phyloP scores from a whole-genome alignment of 1,284 basidiomycete genomes.

The Hymenochaete sp. region DNA sequence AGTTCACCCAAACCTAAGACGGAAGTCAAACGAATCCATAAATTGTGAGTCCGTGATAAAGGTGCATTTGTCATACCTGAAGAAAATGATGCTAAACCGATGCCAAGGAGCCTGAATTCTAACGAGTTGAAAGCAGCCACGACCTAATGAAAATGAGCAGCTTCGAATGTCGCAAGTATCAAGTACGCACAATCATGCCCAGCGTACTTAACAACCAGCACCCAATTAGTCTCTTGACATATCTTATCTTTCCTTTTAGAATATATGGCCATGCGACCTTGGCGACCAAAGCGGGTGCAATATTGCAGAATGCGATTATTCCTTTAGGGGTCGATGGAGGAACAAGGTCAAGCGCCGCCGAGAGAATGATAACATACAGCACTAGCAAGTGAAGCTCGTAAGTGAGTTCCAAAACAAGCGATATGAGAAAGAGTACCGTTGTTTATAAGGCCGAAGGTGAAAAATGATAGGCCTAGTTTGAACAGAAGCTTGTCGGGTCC shows the following conservation, averaged over 20 bases:
- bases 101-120: constrained; percentile 72
- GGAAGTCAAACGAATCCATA: too few relatives aligned
- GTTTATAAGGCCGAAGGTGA: constrained; percentile 53
- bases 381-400: constrained; percentile 36
- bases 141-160: constrained; percentile 39
- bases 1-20: constrained; percentile 78
- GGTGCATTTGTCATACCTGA: constrained; percentile 44
- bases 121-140: constrained; percentile 73
- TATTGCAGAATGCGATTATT: constrained; percentile 90
- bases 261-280: constrained; percentile 94
- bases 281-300: constrained; percentile 70
- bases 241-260: constrained; percentile 74
- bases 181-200: constrained; percentile 67
- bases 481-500: too few relatives aligned
- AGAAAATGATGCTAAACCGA: constrained; percentile 84
- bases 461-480: constrained; percentile 46
- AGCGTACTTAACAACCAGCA: constrained; percentile 68
- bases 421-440: constrained; percentile 33
- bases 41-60: neutral
- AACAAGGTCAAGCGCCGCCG: constrained; percentile 90
- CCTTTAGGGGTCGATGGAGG: constrained; percentile 86
- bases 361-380: constrained; percentile 92
- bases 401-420: neutral
- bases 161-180: neutral
- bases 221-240: constrained; percentile 62